These are phyloP conservation scores for Vachellia collinsii DNA, from an alignment of 306 rosid species.

Conservation along the genomic window DNA sequence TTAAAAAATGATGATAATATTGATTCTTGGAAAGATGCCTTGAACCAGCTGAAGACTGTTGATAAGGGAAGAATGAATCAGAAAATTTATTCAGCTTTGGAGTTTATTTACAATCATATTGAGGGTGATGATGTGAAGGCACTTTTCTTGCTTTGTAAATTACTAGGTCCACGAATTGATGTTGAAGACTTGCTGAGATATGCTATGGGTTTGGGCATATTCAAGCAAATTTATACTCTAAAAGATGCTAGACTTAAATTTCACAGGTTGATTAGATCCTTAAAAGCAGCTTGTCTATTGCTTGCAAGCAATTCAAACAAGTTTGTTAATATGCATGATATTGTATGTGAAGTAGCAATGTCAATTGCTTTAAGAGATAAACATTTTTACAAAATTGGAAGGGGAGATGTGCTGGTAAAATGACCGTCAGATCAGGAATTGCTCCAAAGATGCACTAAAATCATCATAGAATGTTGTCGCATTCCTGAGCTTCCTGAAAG, in stretches of 20 bases:
- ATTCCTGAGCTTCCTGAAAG: background rate
- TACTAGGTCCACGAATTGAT: accelerated
- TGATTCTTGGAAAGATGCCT: slow-evolving; percentile 16
- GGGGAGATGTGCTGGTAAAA: background rate
- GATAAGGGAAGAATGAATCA: background rate
- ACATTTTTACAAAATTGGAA: background rate
- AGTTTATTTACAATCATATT: slow-evolving; percentile 15
- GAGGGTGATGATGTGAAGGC: background rate
- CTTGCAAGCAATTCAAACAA: background rate
- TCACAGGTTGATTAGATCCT: background rate
- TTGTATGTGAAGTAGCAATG: slow-evolving; percentile 5
- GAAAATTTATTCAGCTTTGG: slow-evolving; percentile 22
- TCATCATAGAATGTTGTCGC: accelerated
- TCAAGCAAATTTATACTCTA: background rate
- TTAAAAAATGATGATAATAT: background rate
- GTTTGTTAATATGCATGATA: slow-evolving; percentile 12
- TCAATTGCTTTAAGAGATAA: background rate
- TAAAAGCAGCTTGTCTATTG: slow-evolving; percentile 15
- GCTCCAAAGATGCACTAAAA: background rate
- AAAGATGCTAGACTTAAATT: slow-evolving; percentile 3
- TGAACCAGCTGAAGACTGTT: background rate
- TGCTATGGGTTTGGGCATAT: slow-evolving; percentile 26
- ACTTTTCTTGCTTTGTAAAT: slow-evolving; percentile 24
- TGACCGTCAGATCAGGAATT: background rate
- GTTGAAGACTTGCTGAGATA: background rate